Percentiles rank a stretch among this genome's conserved stretches.
Conservation (phyloP, 1,284 basidiomycete species). For the Tilletia walkeri region DNA sequence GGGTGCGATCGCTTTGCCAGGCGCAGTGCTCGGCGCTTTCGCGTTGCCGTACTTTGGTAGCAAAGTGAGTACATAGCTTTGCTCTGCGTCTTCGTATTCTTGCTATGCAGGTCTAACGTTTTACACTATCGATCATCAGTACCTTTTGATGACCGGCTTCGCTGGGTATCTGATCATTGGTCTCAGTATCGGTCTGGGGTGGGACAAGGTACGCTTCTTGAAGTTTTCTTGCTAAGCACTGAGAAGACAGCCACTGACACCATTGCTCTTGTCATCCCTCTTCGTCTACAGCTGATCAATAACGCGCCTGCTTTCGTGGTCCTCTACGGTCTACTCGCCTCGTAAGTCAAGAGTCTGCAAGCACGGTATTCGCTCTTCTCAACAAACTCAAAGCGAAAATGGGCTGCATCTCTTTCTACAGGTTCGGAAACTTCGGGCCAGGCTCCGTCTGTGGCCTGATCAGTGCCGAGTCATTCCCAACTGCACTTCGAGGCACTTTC, state of each 20-base stretch:
- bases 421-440: conserved; percentile 68
- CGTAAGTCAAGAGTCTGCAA: neutral
- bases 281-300: conserved; percentile 59
- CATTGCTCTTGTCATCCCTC: neutral
- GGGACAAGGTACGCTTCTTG: conserved; percentile 61
- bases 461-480: conserved; percentile 55
- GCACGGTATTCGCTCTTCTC: neutral
- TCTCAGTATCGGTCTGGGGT: conserved; percentile 66
- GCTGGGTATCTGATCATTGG: conserved; percentile 72
- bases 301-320: conserved; percentile 68
- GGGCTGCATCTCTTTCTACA: neutral
- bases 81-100: neutral
- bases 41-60: conserved; percentile 26
- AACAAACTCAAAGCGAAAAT: neutral
- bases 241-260: neutral
- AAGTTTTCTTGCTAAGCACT: neutral
- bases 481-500: conserved; percentile 30
- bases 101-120: neutral
- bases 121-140: conserved; percentile 20
- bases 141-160: conserved; percentile 69
- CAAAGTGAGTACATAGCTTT: neutral
- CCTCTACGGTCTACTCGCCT: conserved; percentile 32
- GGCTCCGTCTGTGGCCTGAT: conserved; percentile 71
- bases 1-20: conserved; percentile 68
- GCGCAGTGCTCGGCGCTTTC: conserved; percentile 65